These are phyloP conservation scores for Blechomonas ayalai DNA, from an alignment of 208 protist species.

Conservation along the genomic window DNA sequence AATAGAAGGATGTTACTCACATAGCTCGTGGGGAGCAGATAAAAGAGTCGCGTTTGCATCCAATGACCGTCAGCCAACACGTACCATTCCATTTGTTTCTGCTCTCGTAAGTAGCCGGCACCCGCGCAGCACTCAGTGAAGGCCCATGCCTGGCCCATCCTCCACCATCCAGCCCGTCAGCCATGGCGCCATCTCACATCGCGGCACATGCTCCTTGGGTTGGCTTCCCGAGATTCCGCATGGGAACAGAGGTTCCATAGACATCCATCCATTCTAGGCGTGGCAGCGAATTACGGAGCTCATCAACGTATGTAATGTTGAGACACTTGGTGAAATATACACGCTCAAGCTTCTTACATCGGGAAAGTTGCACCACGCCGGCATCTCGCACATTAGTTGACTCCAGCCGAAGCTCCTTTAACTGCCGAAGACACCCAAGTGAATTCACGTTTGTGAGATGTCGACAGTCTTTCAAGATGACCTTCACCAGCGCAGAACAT, in stretches of 20 bases:
- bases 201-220: constrained; percentile 45
- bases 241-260: constrained; percentile 70
- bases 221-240: constrained; percentile 34
- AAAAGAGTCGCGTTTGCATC: too few species aligned
- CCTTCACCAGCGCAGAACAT: constrained; percentile 27
- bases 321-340: constrained; percentile 63
- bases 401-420: constrained; percentile 53
- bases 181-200: too few species aligned
- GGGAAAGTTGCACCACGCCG: constrained; percentile 35
- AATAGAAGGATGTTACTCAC: too few species aligned
- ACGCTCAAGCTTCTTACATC: constrained; percentile 37
- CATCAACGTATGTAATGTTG: constrained; percentile 32
- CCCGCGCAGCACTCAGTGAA: too few species aligned
- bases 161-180: too few species aligned
- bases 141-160: too few species aligned
- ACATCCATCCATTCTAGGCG: constrained; percentile 66
- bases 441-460: constrained; percentile 57
- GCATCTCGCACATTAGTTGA: constrained; percentile 33
- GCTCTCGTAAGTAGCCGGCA: too few species aligned
- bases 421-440: constrained; percentile 23
- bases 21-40: too few species aligned
- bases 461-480: constrained; percentile 58
- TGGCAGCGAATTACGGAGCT: constrained; percentile 25
- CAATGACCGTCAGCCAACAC: too few species aligned
- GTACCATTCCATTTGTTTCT: too few species aligned